A percentile compares a stretch with the other conserved stretches of the same genome.
These are phyloP conservation scores for Pinus taeda DNA, from an alignment of 75 land plant species.

Conservation along the genomic window DNA sequence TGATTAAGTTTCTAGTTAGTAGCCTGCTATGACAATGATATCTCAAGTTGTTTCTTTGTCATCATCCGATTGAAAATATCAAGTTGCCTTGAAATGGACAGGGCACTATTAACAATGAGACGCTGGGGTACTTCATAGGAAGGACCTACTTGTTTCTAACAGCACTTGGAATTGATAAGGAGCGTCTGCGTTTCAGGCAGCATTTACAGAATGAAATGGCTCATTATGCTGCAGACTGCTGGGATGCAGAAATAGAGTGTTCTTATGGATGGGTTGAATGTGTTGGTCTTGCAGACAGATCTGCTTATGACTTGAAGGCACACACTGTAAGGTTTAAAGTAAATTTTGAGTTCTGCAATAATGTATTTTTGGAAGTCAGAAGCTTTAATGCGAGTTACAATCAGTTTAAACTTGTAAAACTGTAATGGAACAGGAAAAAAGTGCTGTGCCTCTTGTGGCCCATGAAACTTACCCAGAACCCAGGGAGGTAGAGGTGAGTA, in stretches of 20 bases:
- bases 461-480: conserved; percentile 79
- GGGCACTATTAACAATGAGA: conserved; percentile 94
- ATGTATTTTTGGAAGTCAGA: neutral
- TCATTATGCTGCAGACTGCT: conserved; percentile 98
- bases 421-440: conserved; percentile 61
- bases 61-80: neutral
- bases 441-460: conserved; percentile 83
- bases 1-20: neutral
- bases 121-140: conserved; percentile 96
- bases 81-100: conserved; percentile 10
- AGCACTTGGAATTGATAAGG: conserved; percentile 83
- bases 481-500: conserved; percentile 80
- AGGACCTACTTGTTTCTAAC: conserved; percentile 89
- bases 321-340: conserved; percentile 53
- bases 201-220: conserved; percentile 99
- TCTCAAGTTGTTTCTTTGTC: neutral
- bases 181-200: conserved; percentile 87
- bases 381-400: neutral
- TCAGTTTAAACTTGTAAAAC: neutral
- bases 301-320: conserved; percentile 95
- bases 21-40: neutral
- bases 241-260: conserved; percentile 99
- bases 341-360: neutral
- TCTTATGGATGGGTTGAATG: conserved; percentile 99
- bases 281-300: conserved; percentile 97